phyloP scores from a whole-genome alignment of 176 grass and related monocot genomes.

The Oryza officinalis region DNA sequence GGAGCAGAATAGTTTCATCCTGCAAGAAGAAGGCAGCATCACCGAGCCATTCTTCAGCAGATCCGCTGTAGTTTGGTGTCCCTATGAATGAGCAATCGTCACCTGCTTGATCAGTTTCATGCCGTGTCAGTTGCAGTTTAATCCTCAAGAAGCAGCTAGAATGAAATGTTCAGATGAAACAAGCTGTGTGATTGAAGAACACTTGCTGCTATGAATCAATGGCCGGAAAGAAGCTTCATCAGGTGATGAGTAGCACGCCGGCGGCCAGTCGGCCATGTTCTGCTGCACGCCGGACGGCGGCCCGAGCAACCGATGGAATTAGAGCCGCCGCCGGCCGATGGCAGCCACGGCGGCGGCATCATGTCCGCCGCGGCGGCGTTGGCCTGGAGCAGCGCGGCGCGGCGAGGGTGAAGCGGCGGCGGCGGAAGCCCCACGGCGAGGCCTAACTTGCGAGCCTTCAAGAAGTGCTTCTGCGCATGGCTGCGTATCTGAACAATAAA shows the following conservation, averaged over 20 bases:
- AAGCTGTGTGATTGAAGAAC: too few relatives aligned
- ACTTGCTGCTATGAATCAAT: neutral
- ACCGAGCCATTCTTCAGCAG: neutral
- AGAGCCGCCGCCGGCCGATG: too few relatives aligned
- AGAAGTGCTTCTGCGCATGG: too few relatives aligned
- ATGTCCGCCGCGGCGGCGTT: too few relatives aligned
- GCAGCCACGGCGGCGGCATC: too few relatives aligned
- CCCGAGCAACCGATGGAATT: too few relatives aligned
- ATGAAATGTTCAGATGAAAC: neutral
- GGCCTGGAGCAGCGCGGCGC: neutral
- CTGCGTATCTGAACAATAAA: too few relatives aligned
- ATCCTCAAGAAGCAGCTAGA: neutral
- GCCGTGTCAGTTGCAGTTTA: neutral
- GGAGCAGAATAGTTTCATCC: slow-evolving; percentile 22
- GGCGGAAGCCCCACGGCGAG: too few relatives aligned
- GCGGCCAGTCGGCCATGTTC: too few relatives aligned
- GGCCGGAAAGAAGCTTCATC: neutral
- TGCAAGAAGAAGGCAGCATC: neutral
- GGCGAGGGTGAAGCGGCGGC: too few relatives aligned
- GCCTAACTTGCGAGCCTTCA: too few relatives aligned
- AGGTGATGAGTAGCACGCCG: neutral
- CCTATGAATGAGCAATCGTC: neutral
- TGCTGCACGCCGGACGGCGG: too few relatives aligned
- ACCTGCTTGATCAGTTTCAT: neutral
- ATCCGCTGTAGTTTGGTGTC: neutral